These are phyloP conservation scores for Penicillium sp. DNA, from an alignment of 2,329 filamentous ascomycete genomes.

Conservation along the genomic window DNA sequence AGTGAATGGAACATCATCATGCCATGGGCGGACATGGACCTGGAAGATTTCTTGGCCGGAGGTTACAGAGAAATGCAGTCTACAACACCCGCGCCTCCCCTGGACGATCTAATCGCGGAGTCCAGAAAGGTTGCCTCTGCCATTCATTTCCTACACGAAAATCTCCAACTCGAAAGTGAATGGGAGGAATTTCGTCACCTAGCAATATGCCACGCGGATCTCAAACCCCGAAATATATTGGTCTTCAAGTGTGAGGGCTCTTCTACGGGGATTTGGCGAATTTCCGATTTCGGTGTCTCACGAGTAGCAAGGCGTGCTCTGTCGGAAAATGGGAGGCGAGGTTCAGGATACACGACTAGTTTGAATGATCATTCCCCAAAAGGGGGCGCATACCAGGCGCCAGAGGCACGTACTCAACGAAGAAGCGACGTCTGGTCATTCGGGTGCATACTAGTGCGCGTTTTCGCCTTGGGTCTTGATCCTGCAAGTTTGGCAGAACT, in stretches of 20 bases:
- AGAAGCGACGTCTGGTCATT: slow-evolving; percentile 22
- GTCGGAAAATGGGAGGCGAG: background rate
- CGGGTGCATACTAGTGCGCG: slow-evolving; percentile 18
- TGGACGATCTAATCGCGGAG: slow-evolving; percentile 12
- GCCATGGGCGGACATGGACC: slow-evolving; percentile 13
- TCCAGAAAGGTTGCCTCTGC: slow-evolving; percentile 11
- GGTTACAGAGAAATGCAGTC: background rate
- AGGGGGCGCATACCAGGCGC: slow-evolving; percentile 8
- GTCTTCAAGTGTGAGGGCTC: slow-evolving; percentile 4
- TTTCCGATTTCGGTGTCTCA: slow-evolving; percentile 25
- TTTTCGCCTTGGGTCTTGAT: slow-evolving; percentile 14
- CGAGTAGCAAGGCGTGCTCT: background rate
- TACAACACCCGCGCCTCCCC: background rate
- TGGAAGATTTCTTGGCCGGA: slow-evolving; percentile 12
- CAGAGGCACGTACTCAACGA: slow-evolving; percentile 1
- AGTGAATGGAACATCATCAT: slow-evolving; percentile 16
- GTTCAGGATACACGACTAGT: background rate
- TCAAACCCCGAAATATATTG: slow-evolving; percentile 16
- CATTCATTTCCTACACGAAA: slow-evolving; percentile 12
- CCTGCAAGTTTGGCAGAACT: background rate
- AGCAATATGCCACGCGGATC: background rate
- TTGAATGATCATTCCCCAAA: background rate
- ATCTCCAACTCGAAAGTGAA: background rate
- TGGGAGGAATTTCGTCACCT: background rate
- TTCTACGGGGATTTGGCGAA: slow-evolving; percentile 22